These are phyloP conservation scores for Aspergillus vadensis DNA, from an alignment of 2,329 filamentous ascomycete genomes.

Conservation along the genomic window DNA sequence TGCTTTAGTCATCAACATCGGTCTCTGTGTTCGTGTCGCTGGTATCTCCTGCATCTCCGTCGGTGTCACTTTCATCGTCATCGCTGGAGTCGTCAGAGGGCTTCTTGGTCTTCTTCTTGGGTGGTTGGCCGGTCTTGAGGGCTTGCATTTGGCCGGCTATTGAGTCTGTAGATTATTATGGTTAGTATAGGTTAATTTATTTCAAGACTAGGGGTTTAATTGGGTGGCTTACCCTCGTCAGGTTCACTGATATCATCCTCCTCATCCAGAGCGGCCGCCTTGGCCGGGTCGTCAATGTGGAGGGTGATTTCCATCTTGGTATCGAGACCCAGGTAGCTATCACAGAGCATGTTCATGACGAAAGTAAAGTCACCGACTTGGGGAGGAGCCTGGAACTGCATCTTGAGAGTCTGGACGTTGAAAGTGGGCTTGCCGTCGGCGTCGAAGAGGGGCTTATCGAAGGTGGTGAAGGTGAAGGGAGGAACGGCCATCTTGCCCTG, in stretches of 20 bases:
- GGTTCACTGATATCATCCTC: conserved; percentile 98
- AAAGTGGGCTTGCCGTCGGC: conserved; percentile 83
- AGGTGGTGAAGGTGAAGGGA: conserved; percentile 90
- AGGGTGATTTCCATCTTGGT: conserved; percentile 88
- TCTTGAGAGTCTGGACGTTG: conserved; percentile 93
- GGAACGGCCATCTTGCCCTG: conserved; percentile 95
- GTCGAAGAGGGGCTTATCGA: conserved; percentile 85
- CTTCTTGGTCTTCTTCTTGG: conserved; percentile 61
- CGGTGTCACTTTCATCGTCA: conserved; percentile 61
- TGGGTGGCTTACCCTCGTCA: conserved; percentile 76
- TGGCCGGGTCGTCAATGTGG: conserved; percentile 83
- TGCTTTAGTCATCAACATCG: conserved; percentile 67
- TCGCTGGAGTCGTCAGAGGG: conserved; percentile 62
- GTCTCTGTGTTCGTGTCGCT: conserved; percentile 71
- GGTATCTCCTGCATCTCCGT: conserved; percentile 61
- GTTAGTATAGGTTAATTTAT: conserved; percentile 13
- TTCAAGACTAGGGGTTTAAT: conserved; percentile 3
- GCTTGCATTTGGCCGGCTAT: conserved; percentile 88
- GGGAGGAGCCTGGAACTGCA: conserved; percentile 92
- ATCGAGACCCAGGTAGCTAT: conserved; percentile 94
- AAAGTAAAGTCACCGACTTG: conserved; percentile 93
- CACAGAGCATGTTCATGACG: conserved; percentile 88
- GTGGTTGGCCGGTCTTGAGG: conserved; percentile 68
- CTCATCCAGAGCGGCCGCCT: conserved; percentile 75
- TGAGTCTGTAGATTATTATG: conserved; percentile 62